Conservation (phyloP, 495 filamentous ascomycete species). For the Penicillium atrosanguineum region DNA sequence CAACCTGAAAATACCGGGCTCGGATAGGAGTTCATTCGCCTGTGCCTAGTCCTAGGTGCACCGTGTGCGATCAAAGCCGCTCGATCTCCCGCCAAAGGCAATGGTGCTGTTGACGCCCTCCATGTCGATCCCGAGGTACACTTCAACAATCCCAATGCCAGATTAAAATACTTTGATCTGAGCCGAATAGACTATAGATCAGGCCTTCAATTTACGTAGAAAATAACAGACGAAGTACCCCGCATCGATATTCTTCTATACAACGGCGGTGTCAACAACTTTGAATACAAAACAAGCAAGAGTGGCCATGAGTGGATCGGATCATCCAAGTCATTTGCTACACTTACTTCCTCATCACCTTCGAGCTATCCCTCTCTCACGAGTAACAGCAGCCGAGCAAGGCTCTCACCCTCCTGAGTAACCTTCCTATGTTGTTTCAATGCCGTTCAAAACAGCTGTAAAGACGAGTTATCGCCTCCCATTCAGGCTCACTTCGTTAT, state of each 20-base stretch:
- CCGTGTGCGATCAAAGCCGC: no score
- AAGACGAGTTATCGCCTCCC: neutral
- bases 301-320: constrained; percentile 22
- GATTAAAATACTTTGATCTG: constrained; percentile 17
- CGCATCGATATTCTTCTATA: constrained; percentile 21
- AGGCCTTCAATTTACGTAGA: constrained; percentile 3
- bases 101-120: no score
- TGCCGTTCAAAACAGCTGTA: no score
- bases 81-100: no score
- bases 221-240: constrained; percentile 9
- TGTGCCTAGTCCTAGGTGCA: no score
- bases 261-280: constrained; percentile 16
- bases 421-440: constrained; percentile 25
- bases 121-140: no score
- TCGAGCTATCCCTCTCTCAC: constrained; percentile 22
- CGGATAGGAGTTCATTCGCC: no score
- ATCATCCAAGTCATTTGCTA: constrained; percentile 29
- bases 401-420: constrained; percentile 18
- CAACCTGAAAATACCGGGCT: no score
- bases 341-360: constrained; percentile 29
- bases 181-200: constrained; percentile 24
- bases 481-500: neutral
- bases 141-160: no score
- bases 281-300: constrained; percentile 14
- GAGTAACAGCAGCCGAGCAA: constrained; percentile 11